Conservation (phyloP, 1,284 basidiomycete genomes). For the Austroboletus novae-zelandiae region DNA sequence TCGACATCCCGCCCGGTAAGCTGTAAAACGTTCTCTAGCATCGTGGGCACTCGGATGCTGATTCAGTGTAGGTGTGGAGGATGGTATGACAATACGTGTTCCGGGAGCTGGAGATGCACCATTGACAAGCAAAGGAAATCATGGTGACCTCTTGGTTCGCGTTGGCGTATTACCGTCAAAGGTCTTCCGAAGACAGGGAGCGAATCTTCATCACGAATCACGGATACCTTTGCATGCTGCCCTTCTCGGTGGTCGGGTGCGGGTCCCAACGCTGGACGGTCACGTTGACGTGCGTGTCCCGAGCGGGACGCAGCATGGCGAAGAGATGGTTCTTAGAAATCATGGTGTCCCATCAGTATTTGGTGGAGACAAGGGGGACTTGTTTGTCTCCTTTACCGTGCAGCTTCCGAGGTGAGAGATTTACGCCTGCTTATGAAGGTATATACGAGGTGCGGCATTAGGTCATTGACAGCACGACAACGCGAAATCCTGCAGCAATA, state of each 20-base stretch:
- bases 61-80: constrained; percentile 75
- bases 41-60: constrained; percentile 14
- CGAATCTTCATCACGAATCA: constrained; percentile 89
- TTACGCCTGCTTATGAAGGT: constrained; percentile 7
- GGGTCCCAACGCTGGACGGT: constrained; percentile 94
- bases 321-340: constrained; percentile 93
- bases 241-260: constrained; percentile 86
- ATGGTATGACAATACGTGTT: constrained; percentile 92
- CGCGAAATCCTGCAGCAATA: constrained; percentile 86
- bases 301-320: constrained; percentile 91
- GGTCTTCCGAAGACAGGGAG: constrained; percentile 88
- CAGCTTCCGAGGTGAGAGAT: constrained; percentile 82
- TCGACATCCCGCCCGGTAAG: constrained; percentile 85
- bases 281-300: constrained; percentile 96
- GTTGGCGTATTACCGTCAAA: constrained; percentile 84
- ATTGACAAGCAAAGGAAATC: constrained; percentile 68
- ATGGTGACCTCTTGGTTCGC: constrained; percentile 88
- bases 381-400: constrained; percentile 88
- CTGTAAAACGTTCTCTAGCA: constrained; percentile 12
- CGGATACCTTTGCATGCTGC: constrained; percentile 92
- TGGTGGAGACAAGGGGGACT: constrained; percentile 76
- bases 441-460: constrained; percentile 35
- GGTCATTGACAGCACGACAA: constrained; percentile 80
- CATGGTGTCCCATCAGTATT: constrained; percentile 79
- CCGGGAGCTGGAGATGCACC: constrained; percentile 87